Conservation (phyloP, 768 basidiomycete species). For the Tulasnella sp. region DNA sequence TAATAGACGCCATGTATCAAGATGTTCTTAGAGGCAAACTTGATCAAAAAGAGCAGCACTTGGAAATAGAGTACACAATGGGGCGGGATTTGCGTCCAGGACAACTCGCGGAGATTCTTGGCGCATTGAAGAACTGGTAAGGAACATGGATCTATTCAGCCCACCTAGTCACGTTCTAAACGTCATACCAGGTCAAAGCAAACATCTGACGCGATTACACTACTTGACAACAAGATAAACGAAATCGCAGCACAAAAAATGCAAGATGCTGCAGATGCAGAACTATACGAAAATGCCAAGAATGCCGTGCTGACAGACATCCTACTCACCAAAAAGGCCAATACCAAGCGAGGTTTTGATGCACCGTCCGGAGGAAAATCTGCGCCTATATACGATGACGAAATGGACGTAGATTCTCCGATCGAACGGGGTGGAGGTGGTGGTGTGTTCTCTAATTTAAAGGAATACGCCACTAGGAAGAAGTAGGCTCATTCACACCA, state of each 20-base stretch:
- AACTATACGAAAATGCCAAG: neutral
- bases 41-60: slow-evolving; percentile 78
- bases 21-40: slow-evolving; percentile 82
- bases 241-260: slow-evolving; percentile 37
- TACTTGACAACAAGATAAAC: slow-evolving; percentile 58
- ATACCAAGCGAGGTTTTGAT: neutral
- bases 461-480: neutral
- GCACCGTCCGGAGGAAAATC: neutral
- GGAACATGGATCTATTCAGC: slow-evolving; percentile 18
- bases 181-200: slow-evolving; percentile 29
- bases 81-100: slow-evolving; percentile 82
- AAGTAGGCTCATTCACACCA: too few species aligned
- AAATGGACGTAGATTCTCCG: slow-evolving; percentile 1
- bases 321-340: neutral
- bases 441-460: neutral
- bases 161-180: neutral
- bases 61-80: slow-evolving; percentile 87
- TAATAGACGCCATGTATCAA: slow-evolving; percentile 93
- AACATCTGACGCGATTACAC: slow-evolving; percentile 52
- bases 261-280: slow-evolving; percentile 3
- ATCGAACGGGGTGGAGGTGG: neutral
- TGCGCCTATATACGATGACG: neutral
- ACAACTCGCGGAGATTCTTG: slow-evolving; percentile 45
- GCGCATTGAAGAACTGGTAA: slow-evolving; percentile 54
- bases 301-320: neutral